Evolutionary conservation across 306 rosid genomes (phyloP).

Genomic region (Spatholobus suberectus): DNA sequence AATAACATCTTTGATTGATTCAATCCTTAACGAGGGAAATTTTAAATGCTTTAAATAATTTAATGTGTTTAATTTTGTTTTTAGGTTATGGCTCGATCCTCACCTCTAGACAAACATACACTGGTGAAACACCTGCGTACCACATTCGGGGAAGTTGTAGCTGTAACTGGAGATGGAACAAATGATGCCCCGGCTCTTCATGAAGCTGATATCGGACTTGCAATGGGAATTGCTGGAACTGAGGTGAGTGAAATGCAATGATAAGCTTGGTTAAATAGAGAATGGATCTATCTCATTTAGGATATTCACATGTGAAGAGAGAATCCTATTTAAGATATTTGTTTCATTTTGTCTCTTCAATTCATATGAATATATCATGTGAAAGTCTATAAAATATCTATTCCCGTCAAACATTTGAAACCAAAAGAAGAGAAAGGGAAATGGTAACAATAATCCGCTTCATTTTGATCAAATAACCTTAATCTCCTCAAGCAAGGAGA

Average conservation of each 20-base stretch:
- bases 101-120: slow-evolving; percentile 91
- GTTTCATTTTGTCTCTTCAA: background rate
- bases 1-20: background rate
- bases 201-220: slow-evolving; percentile 98
- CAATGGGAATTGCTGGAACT: slow-evolving; percentile 99
- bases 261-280: background rate
- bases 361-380: background rate
- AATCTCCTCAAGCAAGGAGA: background rate
- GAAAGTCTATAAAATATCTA: background rate
- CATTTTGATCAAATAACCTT: slow-evolving; percentile 3
- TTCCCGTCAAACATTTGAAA: slow-evolving; percentile 4
- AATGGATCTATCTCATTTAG: background rate
- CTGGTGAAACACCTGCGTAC: slow-evolving; percentile 89
- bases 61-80: slow-evolving; percentile 25
- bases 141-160: slow-evolving; percentile 89
- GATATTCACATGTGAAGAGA: background rate
- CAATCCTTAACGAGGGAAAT: background rate
- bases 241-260: slow-evolving; percentile 63
- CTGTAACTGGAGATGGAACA: slow-evolving; percentile 98
- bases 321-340: background rate
- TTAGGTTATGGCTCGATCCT: slow-evolving; percentile 99
- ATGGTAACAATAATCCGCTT: background rate
- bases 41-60: slow-evolving; percentile 38
- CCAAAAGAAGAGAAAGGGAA: background rate
- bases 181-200: slow-evolving; percentile 99